These are phyloP conservation scores for Bipolaris cookei DNA, from an alignment of 2,329 filamentous ascomycete species.

Conservation along the genomic window DNA sequence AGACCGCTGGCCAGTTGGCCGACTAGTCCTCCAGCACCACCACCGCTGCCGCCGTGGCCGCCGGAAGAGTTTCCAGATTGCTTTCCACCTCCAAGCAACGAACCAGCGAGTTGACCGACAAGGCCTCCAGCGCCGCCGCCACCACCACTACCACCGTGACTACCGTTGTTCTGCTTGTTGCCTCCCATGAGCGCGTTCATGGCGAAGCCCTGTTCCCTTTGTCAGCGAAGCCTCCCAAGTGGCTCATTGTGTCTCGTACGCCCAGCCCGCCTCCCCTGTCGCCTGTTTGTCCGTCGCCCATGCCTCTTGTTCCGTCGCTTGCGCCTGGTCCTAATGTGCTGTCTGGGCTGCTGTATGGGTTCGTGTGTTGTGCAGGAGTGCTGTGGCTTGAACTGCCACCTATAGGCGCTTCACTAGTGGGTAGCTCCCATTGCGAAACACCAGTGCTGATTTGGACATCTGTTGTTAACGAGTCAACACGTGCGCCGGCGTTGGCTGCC, in stretches of 20 bases:
- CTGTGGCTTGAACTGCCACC: constrained; percentile 62
- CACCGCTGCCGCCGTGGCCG: constrained; percentile 36
- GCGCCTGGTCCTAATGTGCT: constrained; percentile 34
- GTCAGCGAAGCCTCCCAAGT: constrained; percentile 30
- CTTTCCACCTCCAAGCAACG: constrained; percentile 49
- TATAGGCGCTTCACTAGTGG: constrained; percentile 68
- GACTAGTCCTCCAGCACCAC: constrained; percentile 51
- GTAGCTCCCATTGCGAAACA: constrained; percentile 75
- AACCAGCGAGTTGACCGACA: constrained; percentile 63
- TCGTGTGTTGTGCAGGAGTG: constrained; percentile 56
- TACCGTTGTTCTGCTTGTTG: constrained; percentile 43
- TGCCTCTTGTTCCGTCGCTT: constrained; percentile 57
- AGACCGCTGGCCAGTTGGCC: constrained; percentile 63
- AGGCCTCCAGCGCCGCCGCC: constrained; percentile 47
- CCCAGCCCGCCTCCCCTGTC: constrained; percentile 66
- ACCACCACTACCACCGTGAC: constrained; percentile 33
- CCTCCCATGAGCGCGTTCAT: constrained; percentile 61
- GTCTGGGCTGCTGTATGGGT: constrained; percentile 66
- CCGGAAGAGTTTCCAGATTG: constrained; percentile 29
- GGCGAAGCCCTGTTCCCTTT: constrained; percentile 61
- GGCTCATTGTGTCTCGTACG: constrained; percentile 54
- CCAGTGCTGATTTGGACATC: constrained; percentile 74
- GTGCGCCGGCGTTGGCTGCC: not conserved
- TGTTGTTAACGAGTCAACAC: constrained; percentile 10
- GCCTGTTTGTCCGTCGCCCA: constrained; percentile 58